Percentiles rank a stretch among this genome's conserved stretches.
phyloP scores from a whole-genome alignment of 345 rosid genomes.

The Citrus glauca region DNA sequence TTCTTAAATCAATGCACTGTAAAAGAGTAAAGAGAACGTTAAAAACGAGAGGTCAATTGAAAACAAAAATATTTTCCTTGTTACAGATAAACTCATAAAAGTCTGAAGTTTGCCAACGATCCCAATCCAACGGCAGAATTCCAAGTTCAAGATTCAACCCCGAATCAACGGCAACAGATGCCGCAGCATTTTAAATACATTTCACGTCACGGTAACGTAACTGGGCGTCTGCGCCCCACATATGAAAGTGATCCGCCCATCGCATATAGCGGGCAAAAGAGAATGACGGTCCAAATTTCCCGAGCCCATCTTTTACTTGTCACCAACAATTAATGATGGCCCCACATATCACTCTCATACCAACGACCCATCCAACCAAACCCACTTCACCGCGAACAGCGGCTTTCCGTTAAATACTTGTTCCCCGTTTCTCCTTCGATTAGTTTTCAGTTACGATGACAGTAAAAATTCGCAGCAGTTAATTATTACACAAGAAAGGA shows the following conservation, averaged over 20 bases:
- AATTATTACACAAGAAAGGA: neutral
- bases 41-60: neutral
- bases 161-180: neutral
- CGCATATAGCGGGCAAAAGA: neutral
- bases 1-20: neutral
- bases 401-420: neutral
- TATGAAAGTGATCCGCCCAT: neutral
- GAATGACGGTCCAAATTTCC: neutral
- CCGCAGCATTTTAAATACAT: neutral
- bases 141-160: neutral
- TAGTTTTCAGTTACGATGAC: conserved; percentile 22
- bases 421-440: neutral
- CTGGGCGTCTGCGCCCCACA: neutral
- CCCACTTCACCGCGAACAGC: neutral
- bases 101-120: neutral
- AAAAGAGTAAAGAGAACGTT: neutral
- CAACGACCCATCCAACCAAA: neutral
- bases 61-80: neutral
- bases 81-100: neutral
- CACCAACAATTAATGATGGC: neutral
- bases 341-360: neutral
- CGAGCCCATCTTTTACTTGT: neutral
- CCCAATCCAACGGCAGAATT: conserved; percentile 14
- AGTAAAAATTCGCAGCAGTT: conserved; percentile 28
- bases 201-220: neutral